Evolutionary conservation across 805 yeast genomes (phyloP), one percentile per base, ranked within the genome.

Genomic region (Yarrowia bubula): DNA sequence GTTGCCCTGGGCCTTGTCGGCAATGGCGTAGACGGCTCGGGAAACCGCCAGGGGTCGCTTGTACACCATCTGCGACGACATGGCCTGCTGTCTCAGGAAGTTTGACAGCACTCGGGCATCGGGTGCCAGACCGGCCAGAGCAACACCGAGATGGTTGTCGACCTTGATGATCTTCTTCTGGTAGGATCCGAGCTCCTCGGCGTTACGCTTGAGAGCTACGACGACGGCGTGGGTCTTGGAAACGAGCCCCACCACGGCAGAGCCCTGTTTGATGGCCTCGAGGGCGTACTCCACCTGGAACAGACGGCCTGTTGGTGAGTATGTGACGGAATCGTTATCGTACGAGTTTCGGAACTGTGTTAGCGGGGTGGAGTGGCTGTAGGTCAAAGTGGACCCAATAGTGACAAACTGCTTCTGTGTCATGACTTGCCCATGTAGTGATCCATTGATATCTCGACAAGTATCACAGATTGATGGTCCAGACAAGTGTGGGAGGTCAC

Each of bases 241-340:
- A 46, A 90, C 87, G 65, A 95, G 80, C 8, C 99, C 99, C 39
- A 92, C 97, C 3, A 98, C 93, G 3, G 98, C 98, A 69, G 96
- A 87, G 42, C 99, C 99, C 79, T 93, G 98, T 75, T 95, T 95
- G 76, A 95, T 95, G 11, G 99, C 98, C 72, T 91, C 97, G 62
- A 90, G 79, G 2, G 97, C 97, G 71, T 90, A 90, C 74, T 91
- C 97, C 11, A 86, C 83, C 77, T 90, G 97, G 78, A 91, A 92
- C 67, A 91, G 84, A 71, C 97, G 84, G 4, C 97, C 97, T 4
- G 96, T 91, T 65, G 97, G 97, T 38, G 98, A 93, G 79, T 90
- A 95, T 13, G 99, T 95, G 66, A 95, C 97, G 53, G 98, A 88
- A 77, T 95, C 99, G 82, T 96, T 96, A 77, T 95, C 99, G 83